phyloP scores from a whole-genome alignment of 2,329 filamentous ascomycete species.

The Fusarium palustre region DNA sequence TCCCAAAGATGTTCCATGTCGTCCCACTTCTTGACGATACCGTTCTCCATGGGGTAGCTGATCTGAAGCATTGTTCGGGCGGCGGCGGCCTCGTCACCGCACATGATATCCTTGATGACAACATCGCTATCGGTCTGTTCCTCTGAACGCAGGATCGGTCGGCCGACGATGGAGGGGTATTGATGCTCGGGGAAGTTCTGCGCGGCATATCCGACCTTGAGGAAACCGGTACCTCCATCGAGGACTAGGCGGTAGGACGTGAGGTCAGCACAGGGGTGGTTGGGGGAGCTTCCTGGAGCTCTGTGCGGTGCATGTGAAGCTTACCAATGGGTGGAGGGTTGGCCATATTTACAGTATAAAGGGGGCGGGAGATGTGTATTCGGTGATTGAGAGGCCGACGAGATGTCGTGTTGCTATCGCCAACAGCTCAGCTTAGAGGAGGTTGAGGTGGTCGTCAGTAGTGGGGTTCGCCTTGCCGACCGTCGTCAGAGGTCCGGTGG shows the following conservation, averaged over 20 bases:
- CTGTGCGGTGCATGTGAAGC: constrained; percentile 42
- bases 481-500: constrained; percentile 53
- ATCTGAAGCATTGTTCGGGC: constrained; percentile 98
- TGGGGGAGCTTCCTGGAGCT: constrained; percentile 27
- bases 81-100: constrained; percentile 95
- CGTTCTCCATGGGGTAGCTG: constrained; percentile 99
- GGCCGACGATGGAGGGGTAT: constrained; percentile 97
- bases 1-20: constrained; percentile 99
- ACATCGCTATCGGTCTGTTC: constrained; percentile 74
- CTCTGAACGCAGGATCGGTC: constrained; percentile 96
- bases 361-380: constrained; percentile 18
- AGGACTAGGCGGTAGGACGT: constrained; percentile 73
- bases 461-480: constrained; percentile 50
- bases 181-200: constrained; percentile 99
- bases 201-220: constrained; percentile 98
- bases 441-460: constrained; percentile 51
- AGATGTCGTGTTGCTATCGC: constrained; percentile 42
- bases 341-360: constrained; percentile 59
- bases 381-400: constrained; percentile 33
- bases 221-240: constrained; percentile 99
- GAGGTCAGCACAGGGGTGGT: constrained; percentile 43
- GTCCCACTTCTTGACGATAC: constrained; percentile 99
- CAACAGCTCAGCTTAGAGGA: constrained; percentile 46
- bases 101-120: constrained; percentile 98
- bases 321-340: constrained; percentile 66